These are phyloP conservation scores for Aureobasidium sp. DNA, from an alignment of 2,329 filamentous ascomycete genomes.

Conservation along the genomic window DNA sequence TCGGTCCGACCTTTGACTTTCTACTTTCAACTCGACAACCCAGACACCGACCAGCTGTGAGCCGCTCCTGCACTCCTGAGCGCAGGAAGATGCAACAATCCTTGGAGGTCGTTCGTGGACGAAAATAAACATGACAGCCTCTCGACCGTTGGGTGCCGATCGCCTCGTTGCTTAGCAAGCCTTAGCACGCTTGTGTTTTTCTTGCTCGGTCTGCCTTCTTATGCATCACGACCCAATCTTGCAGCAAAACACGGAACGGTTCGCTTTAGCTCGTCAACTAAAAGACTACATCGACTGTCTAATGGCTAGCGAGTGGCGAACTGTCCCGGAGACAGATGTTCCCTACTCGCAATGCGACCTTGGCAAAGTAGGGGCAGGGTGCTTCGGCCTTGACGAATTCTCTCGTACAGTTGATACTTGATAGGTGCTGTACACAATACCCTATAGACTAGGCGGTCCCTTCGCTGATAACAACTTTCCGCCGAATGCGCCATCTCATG, in stretches of 20 bases:
- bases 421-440: no score
- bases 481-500: no score
- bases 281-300: neutral
- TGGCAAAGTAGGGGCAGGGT: neutral
- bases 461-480: no score
- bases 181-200: slow-evolving; percentile 3
- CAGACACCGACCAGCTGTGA: neutral
- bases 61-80: neutral
- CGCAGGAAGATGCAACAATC: neutral
- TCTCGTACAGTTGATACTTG: no score
- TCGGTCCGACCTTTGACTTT: neutral
- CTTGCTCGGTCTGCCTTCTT: neutral
- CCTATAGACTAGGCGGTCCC: no score
- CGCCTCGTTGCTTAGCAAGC: neutral
- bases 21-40: neutral
- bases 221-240: neutral
- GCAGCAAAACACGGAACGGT: neutral
- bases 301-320: neutral
- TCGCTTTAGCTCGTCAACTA: neutral
- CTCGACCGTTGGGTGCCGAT: neutral
- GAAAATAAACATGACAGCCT: neutral
- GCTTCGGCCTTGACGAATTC: no score
- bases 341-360: neutral
- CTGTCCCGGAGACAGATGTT: neutral
- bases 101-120: neutral